phyloP scores from a whole-genome alignment of 2,329 filamentous ascomycete genomes.

The Colletotrichum orbiculare region DNA sequence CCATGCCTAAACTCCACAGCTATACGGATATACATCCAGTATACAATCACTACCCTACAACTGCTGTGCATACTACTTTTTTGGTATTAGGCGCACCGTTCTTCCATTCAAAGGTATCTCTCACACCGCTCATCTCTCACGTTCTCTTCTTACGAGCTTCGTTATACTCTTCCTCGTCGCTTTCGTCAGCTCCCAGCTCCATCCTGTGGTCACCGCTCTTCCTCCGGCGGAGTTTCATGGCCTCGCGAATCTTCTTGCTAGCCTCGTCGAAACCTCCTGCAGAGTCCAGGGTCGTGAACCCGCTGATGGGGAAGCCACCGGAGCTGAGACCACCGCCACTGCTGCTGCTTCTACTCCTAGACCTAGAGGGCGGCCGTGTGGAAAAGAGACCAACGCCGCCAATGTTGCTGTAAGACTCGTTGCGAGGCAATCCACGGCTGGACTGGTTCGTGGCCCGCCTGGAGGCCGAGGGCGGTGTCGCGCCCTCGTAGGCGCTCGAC shows the following conservation, averaged over 20 bases:
- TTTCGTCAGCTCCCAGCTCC: conserved; percentile 52
- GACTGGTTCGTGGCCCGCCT: conserved; percentile 65
- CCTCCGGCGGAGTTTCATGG: conserved; percentile 76
- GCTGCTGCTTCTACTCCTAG: conserved; percentile 76
- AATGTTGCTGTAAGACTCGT: conserved; percentile 94
- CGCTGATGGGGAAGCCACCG: conserved; percentile 72
- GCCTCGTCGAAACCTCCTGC: conserved; percentile 84
- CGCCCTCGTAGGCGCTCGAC: conserved; percentile 53
- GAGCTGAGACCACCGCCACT: conserved; percentile 71
- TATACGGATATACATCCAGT: too few species aligned
- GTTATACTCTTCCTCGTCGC: conserved; percentile 56
- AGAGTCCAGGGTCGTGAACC: conserved; percentile 75
- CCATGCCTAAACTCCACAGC: too few species aligned
- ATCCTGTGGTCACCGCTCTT: conserved; percentile 55
- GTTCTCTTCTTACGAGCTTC: conserved; percentile 56
- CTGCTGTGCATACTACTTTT: background rate
- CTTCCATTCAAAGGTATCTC: background rate
- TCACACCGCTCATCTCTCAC: background rate
- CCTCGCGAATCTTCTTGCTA: conserved; percentile 82
- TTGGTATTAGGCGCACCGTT: conserved; percentile 8
- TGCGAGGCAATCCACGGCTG: conserved; percentile 74
- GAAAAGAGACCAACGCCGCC: conserved; percentile 90
- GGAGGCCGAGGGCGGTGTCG: conserved; percentile 53
- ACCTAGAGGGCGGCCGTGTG: conserved; percentile 85
- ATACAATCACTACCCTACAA: too few species aligned